Percentiles rank a stretch among this genome's conserved stretches.
Evolutionary conservation across 139 green algal species (phyloP).

Genomic region (Tetradesmus obliquus): DNA sequence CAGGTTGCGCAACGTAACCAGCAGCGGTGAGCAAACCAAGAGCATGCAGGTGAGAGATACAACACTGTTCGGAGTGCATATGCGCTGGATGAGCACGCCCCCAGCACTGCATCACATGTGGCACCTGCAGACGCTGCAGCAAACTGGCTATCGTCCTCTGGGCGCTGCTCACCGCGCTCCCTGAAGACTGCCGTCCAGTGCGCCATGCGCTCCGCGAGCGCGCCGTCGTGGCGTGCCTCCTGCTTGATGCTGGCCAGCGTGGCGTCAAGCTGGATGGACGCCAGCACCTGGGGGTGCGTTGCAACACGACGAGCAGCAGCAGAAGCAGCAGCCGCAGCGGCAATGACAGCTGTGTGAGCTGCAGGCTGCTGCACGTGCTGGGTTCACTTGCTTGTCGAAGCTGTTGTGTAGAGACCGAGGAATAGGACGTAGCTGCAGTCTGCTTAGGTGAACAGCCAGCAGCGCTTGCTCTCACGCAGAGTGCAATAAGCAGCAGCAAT

Average conservation of each 20-base stretch:
- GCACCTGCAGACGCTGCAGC: neutral
- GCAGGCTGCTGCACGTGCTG: neutral
- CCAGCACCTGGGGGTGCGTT: neutral
- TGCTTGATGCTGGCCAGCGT: slow-evolving; percentile 54
- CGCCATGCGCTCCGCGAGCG: slow-evolving; percentile 55
- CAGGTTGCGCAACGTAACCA: neutral
- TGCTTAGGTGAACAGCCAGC: no score
- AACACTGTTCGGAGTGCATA: no score
- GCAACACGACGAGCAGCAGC: neutral
- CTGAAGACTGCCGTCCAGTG: slow-evolving; percentile 63
- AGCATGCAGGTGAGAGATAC: neutral
- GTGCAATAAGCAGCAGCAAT: neutral
- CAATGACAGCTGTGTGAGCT: neutral
- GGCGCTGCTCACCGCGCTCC: slow-evolving; percentile 26
- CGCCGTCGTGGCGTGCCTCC: slow-evolving; percentile 60
- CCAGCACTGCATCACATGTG: neutral
- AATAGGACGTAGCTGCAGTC: no score
- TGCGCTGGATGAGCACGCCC: no score
- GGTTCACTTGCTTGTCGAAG: no score
- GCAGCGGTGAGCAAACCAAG: neutral
- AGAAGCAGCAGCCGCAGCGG: neutral
- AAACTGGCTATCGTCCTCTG: neutral
- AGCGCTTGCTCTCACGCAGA: no score
- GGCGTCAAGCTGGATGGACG: slow-evolving; percentile 26
- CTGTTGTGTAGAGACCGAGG: no score